These are phyloP conservation scores for Akanthomyces dipterigenus DNA, from an alignment of 2,329 filamentous ascomycete genomes.

Conservation along the genomic window DNA sequence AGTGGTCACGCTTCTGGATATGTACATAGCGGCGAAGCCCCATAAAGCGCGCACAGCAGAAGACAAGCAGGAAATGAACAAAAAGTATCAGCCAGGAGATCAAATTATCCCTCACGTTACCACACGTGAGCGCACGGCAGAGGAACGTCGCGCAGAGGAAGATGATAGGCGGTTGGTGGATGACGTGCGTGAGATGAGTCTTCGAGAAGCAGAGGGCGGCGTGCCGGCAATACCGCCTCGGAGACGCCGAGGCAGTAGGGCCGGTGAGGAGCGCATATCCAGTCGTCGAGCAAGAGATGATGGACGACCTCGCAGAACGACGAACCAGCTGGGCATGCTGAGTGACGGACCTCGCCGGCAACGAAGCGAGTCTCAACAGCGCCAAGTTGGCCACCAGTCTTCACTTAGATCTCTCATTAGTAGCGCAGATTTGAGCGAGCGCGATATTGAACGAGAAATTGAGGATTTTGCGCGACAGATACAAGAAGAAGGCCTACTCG, in stretches of 20 bases:
- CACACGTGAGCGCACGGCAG: constrained; percentile 42
- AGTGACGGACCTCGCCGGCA: constrained; percentile 26
- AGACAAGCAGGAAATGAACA: constrained; percentile 71
- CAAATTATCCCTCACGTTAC: constrained; percentile 63
- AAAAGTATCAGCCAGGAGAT: constrained; percentile 75
- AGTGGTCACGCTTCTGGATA: constrained; percentile 82
- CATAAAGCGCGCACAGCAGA: constrained; percentile 59
- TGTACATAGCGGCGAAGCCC: constrained; percentile 77
- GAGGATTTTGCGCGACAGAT: constrained; percentile 87
- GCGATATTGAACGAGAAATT: constrained; percentile 81
- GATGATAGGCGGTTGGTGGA: constrained; percentile 65
- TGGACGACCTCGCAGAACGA: constrained; percentile 26
- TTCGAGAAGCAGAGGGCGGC: constrained; percentile 59
- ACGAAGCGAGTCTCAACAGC: constrained; percentile 40
- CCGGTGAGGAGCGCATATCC: constrained; percentile 23
- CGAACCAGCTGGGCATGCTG: constrained; percentile 33
- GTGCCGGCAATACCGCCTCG: constrained; percentile 20
- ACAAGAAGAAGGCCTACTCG: constrained; percentile 75
- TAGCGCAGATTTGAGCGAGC: constrained; percentile 66
- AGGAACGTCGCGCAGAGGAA: constrained; percentile 50
- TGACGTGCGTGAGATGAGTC: constrained; percentile 65
- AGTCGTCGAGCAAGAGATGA: constrained; percentile 27
- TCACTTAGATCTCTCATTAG: constrained; percentile 81
- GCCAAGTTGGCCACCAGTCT: constrained; percentile 80
- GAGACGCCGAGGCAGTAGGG: constrained; percentile 11